Percentiles rank a stretch among this genome's conserved stretches.
phyloP scores from a whole-genome alignment of 208 protist genomes.

The Acanthamoeba rhysodes region DNA sequence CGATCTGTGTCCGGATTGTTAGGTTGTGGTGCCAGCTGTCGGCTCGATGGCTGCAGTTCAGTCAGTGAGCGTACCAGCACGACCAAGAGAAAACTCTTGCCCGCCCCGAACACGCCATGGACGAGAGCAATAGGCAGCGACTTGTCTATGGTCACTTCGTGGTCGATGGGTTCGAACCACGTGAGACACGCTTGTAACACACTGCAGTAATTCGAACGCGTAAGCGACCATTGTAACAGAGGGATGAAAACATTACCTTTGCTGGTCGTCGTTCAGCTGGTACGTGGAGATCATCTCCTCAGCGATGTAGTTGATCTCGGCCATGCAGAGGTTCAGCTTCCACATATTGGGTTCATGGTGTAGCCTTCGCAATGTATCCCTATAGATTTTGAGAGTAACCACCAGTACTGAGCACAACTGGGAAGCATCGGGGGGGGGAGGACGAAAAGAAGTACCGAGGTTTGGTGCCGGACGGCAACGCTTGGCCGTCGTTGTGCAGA shows the following conservation, averaged over 20 bases:
- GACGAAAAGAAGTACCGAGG: background rate
- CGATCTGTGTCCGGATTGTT: constrained; percentile 27
- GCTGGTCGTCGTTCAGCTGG: constrained; percentile 69
- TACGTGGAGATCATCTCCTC: constrained; percentile 73
- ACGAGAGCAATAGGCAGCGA: constrained; percentile 82
- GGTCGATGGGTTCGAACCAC: constrained; percentile 70
- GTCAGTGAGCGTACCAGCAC: background rate
- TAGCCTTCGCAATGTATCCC: background rate
- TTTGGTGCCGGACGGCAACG: constrained; percentile 14
- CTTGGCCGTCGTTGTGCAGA: constrained; percentile 49
- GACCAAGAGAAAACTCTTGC: constrained; percentile 86
- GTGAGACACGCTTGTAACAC: constrained; percentile 64
- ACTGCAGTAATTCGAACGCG: background rate
- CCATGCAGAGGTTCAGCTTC: constrained; percentile 55
- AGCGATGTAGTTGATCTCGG: constrained; percentile 61
- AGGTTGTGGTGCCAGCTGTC: too few relatives aligned
- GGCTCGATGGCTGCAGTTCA: too few relatives aligned
- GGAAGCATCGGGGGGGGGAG: background rate
- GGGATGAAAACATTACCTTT: background rate
- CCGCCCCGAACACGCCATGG: constrained; percentile 90
- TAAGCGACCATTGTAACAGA: background rate
- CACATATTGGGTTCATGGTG: constrained; percentile 1
- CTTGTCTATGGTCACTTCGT: background rate
- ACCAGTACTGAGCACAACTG: background rate
- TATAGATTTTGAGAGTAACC: background rate